phyloP scores from a whole-genome alignment of 345 rosid genomes.

The Corchorus olitorius region DNA sequence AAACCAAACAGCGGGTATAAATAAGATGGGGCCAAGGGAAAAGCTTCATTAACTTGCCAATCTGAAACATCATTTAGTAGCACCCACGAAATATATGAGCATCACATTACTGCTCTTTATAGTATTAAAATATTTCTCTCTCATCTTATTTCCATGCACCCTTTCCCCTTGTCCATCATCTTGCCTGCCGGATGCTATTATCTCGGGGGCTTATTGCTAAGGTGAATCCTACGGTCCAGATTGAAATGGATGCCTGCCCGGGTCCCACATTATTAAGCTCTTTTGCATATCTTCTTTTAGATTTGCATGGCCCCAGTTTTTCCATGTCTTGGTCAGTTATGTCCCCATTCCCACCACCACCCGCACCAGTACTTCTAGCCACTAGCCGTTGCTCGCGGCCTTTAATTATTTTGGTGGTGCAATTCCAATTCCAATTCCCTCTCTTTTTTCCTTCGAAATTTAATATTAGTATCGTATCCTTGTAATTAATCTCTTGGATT shows the following conservation, averaged over 20 bases:
- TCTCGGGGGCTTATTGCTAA: not conserved
- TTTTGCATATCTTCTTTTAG: slow-evolving; percentile 40
- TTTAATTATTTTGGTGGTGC: slow-evolving; percentile 7
- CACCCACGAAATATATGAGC: slow-evolving; percentile 20
- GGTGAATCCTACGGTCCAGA: slow-evolving; percentile 9
- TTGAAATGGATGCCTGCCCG: slow-evolving; percentile 18
- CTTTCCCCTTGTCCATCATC: not conserved
- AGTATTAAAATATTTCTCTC: not conserved
- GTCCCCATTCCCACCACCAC: slow-evolving; percentile 36
- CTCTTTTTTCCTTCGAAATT: too few relatives aligned
- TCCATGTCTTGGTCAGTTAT: slow-evolving; percentile 10
- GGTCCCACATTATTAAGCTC: slow-evolving; percentile 34
- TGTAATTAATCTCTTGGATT: too few relatives aligned
- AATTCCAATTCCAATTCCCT: too few relatives aligned
- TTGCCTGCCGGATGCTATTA: not conserved
- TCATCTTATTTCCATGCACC: not conserved
- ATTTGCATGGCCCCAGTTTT: slow-evolving; percentile 42
- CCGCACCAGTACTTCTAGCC: slow-evolving; percentile 26
- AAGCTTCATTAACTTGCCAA: slow-evolving; percentile 17
- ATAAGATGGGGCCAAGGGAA: slow-evolving; percentile 1
- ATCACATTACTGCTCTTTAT: not conserved
- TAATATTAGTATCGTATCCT: too few relatives aligned
- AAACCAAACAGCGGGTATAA: not conserved
- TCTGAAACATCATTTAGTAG: slow-evolving; percentile 19
- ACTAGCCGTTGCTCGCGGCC: slow-evolving; percentile 3